Conservation (phyloP, 2,329 filamentous ascomycete genomes). For the Penicillium olsonii region DNA sequence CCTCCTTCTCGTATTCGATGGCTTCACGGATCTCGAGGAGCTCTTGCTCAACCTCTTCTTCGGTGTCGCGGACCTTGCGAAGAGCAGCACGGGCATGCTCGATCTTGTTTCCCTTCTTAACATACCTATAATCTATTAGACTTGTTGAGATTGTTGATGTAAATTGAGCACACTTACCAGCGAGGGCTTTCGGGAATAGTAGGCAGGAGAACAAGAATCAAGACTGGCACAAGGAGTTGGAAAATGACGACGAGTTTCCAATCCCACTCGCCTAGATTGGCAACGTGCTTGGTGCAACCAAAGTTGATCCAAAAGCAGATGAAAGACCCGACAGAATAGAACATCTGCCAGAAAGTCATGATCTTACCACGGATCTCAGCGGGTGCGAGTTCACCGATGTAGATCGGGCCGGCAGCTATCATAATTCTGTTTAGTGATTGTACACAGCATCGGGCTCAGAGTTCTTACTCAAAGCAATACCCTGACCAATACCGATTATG, state of each 20-base stretch:
- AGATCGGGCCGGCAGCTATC: constrained; percentile 65
- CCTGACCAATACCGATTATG: constrained; percentile 70
- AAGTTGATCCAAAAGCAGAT: constrained; percentile 69
- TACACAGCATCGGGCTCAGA: background rate
- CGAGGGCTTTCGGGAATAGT: constrained; percentile 69
- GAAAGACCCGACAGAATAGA: constrained; percentile 66
- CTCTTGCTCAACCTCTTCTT: constrained; percentile 68
- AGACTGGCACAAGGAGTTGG: constrained; percentile 66
- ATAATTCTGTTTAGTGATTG: background rate
- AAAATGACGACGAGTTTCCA: constrained; percentile 74
- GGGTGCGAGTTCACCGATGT: constrained; percentile 69
- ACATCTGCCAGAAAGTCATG: constrained; percentile 71
- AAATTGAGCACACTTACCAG: constrained; percentile 47
- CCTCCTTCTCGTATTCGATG: constrained; percentile 71
- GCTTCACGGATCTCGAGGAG: constrained; percentile 66
- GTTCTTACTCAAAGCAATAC: constrained; percentile 61
- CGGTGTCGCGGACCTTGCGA: constrained; percentile 61
- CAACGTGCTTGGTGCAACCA: constrained; percentile 58
- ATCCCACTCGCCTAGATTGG: constrained; percentile 67
- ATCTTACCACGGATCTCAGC: constrained; percentile 65
- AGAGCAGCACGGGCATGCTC: constrained; percentile 63
- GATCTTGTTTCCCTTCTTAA: constrained; percentile 61
- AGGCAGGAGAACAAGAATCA: constrained; percentile 64
- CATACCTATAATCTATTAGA: constrained; percentile 33
- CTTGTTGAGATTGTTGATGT: background rate